Conservation (phyloP, 192 early-diverging fungal genomes). For the Allomyces macrogynus region DNA sequence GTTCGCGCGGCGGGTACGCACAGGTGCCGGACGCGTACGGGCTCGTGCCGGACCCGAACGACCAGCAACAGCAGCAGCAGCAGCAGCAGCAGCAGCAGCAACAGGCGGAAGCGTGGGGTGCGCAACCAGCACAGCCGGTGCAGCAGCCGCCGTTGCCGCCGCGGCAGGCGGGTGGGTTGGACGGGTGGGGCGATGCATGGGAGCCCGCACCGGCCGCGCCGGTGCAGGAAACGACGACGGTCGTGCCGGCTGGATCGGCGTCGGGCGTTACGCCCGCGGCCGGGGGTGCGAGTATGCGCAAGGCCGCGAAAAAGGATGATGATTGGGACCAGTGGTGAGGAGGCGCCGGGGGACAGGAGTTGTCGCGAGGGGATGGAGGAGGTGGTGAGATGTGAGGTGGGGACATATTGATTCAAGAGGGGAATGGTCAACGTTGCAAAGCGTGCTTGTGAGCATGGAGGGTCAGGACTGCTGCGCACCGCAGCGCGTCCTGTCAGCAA, state of each 20-base stretch:
- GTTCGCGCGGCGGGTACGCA: background rate
- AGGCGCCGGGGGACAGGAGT: no score
- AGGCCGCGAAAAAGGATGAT: background rate
- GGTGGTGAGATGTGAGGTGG: no score
- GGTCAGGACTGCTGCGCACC: no score
- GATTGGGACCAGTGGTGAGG: background rate
- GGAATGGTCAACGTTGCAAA: no score
- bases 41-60: background rate
- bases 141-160: background rate
- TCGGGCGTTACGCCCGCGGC: background rate
- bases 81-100: no score
- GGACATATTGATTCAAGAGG: no score
- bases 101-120: background rate
- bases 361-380: no score
- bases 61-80: background rate
- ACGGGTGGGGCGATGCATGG: background rate
- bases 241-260: background rate
- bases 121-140: background rate
- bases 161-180: background rate
- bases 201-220: no score
- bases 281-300: background rate
- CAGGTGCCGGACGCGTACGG: background rate
- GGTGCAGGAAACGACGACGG: background rate
- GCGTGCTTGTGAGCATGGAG: no score
- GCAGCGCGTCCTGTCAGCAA: no score